These are phyloP conservation scores for Mycotypha africana DNA, from an alignment of 371 early-diverging fungal species.

Conservation along the genomic window DNA sequence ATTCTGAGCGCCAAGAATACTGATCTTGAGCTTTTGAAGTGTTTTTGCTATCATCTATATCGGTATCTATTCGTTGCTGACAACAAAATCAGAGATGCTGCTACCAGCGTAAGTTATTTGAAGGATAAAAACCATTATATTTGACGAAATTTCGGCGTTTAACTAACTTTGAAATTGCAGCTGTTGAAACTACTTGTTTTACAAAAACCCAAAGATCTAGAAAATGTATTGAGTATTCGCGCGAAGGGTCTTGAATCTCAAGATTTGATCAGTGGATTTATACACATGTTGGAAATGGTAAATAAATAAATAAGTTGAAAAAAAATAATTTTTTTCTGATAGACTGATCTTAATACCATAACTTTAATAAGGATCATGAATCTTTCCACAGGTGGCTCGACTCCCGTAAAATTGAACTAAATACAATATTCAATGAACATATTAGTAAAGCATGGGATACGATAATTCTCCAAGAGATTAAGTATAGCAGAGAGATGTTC, in stretches of 20 bases:
- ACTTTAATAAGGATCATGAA: conserved; percentile 30
- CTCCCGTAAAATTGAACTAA: conserved; percentile 42
- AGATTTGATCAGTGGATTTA: conserved; percentile 62
- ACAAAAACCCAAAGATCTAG: conserved; percentile 49
- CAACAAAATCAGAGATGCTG: conserved; percentile 38
- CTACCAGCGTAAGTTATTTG: conserved; percentile 37
- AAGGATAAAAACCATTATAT: too few relatives aligned
- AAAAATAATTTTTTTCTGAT: neutral
- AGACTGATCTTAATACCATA: neutral
- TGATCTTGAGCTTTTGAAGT: conserved; percentile 61
- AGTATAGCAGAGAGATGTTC: conserved; percentile 50
- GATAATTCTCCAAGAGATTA: conserved; percentile 46
- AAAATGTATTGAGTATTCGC: conserved; percentile 34
- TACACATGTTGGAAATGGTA: conserved; percentile 42
- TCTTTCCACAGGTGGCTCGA: conserved; percentile 56
- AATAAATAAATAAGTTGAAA: conserved; percentile 6
- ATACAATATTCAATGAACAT: conserved; percentile 46
- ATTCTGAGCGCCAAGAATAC: conserved; percentile 51
- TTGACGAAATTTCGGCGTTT: neutral
- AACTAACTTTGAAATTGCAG: conserved; percentile 16
- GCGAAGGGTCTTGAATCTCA: conserved; percentile 48
- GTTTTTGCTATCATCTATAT: conserved; percentile 63
- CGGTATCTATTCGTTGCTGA: conserved; percentile 42
- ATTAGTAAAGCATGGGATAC: conserved; percentile 60
- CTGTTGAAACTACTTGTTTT: conserved; percentile 59